Conservation (phyloP, 2,329 filamentous ascomycete species). For the Cercospora zeina region DNA sequence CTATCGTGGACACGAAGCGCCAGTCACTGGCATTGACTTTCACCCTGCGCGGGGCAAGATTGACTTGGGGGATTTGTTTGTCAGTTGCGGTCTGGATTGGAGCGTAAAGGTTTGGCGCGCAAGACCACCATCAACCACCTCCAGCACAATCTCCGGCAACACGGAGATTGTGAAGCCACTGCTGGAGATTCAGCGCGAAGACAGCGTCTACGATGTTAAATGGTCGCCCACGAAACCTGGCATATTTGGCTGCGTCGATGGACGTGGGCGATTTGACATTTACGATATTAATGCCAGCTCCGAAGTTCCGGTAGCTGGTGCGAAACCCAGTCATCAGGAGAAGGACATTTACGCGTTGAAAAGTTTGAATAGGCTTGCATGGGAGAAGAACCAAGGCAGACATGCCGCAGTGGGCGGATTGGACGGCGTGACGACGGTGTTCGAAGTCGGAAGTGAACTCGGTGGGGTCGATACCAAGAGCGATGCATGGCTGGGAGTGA, state of each 20-base stretch:
- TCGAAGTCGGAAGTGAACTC: slow-evolving; percentile 80
- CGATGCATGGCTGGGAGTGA: slow-evolving; percentile 92
- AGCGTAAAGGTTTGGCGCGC: slow-evolving; percentile 97
- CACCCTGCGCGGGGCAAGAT: slow-evolving; percentile 89
- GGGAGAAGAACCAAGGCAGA: slow-evolving; percentile 88
- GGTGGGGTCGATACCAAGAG: slow-evolving; percentile 78
- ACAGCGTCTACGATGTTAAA: slow-evolving; percentile 91
- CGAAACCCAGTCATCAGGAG: slow-evolving; percentile 47
- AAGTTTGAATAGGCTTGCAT: slow-evolving; percentile 90
- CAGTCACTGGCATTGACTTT: slow-evolving; percentile 94
- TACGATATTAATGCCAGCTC: slow-evolving; percentile 94
- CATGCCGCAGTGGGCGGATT: slow-evolving; percentile 87
- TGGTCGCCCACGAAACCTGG: slow-evolving; percentile 95
- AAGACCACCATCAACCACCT: slow-evolving; percentile 72
- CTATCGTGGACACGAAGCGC: slow-evolving; percentile 87
- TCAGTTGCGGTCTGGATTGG: slow-evolving; percentile 94
- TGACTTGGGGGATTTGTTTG: slow-evolving; percentile 88
- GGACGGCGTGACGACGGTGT: slow-evolving; percentile 85
- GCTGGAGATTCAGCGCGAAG: slow-evolving; percentile 88
- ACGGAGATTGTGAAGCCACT: slow-evolving; percentile 58
- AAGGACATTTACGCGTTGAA: slow-evolving; percentile 52
- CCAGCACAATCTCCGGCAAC: slow-evolving; percentile 50
- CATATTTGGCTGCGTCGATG: slow-evolving; percentile 92
- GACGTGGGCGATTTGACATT: slow-evolving; percentile 85
- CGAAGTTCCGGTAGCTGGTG: slow-evolving; percentile 83